Evolutionary conservation across 371 early-diverging fungal species (phyloP).

Genomic region (Nosema granulosis): DNA sequence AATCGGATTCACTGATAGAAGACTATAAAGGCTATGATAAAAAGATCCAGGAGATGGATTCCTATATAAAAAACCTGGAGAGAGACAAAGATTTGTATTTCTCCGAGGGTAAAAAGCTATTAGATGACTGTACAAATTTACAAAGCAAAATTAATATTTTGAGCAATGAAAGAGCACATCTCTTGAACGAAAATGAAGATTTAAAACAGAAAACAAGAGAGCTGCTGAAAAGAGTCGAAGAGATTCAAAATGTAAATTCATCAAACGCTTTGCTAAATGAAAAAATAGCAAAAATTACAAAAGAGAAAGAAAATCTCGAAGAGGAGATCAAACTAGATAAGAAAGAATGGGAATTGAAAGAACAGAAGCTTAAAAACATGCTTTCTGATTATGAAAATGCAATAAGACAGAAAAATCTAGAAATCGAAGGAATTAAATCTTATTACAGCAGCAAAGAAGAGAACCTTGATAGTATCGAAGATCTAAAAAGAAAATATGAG

Average conservation of each 20-base stretch:
- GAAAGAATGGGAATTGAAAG: slow-evolving; percentile 7
- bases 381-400: not conserved
- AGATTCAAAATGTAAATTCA: not conserved
- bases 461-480: slow-evolving; percentile 2
- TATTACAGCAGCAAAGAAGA: not conserved
- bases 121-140: slow-evolving; percentile 5
- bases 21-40: slow-evolving; percentile 13
- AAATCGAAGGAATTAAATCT: not conserved
- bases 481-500: slow-evolving; percentile 19
- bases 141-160: not conserved
- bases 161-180: slow-evolving; percentile 11
- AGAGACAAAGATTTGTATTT: slow-evolving; percentile 9
- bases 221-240: too few species aligned
- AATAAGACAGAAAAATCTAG: not conserved
- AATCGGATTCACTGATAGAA: not conserved
- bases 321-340: not conserved
- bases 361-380: not conserved
- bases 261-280: not conserved
- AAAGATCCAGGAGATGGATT: slow-evolving; percentile 1
- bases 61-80: not conserved
- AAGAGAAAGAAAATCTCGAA: slow-evolving; percentile 2
- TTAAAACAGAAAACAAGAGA: not conserved
- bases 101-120: slow-evolving; percentile 7
- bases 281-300: not conserved
- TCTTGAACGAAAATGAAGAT: not conserved